A percentile compares a stretch with the other conserved stretches of the same genome.
Conservation (phyloP, 352 stramenopile species). For the Phytophthora podocarpi region DNA sequence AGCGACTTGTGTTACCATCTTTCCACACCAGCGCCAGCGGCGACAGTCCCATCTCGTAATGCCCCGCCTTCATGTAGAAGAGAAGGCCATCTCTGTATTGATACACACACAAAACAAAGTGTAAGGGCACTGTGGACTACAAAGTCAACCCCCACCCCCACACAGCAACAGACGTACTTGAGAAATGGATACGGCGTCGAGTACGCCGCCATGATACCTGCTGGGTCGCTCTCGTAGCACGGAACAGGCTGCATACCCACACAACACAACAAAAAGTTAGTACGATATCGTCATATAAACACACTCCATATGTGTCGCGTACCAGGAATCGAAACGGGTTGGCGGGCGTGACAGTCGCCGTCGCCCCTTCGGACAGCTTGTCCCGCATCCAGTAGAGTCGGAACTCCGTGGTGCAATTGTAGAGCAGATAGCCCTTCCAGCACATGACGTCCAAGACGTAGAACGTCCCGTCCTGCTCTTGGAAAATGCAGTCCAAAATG, state of each 20-base stretch:
- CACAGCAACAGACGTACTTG: constrained; percentile 53
- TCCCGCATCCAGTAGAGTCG: constrained; percentile 91
- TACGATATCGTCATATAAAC: background rate
- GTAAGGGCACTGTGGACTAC: constrained; percentile 1
- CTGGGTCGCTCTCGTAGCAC: constrained; percentile 84
- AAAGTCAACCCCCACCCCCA: background rate
- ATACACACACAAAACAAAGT: background rate
- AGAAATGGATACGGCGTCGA: constrained; percentile 81
- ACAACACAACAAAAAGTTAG: background rate
- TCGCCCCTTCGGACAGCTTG: constrained; percentile 83
- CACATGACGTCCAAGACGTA: constrained; percentile 94
- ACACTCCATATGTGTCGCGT: background rate
- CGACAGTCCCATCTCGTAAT: constrained; percentile 90
- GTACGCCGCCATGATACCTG: constrained; percentile 83
- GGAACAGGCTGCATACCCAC: constrained; percentile 65
- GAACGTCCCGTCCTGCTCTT: constrained; percentile 88
- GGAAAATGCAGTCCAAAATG: constrained; percentile 93
- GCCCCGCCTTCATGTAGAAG: constrained; percentile 89
- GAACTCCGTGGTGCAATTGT: constrained; percentile 94
- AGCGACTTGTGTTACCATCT: constrained; percentile 83
- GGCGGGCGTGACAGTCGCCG: constrained; percentile 45
- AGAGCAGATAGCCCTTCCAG: constrained; percentile 93
- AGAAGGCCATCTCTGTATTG: constrained; percentile 82
- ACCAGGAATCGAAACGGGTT: constrained; percentile 87
- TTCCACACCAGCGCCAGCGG: constrained; percentile 92